Percentiles rank a stretch among this genome's conserved stretches.
Evolutionary conservation across 768 basidiomycete species (phyloP).

Genomic region (Boletus rufocinnamomeus): DNA sequence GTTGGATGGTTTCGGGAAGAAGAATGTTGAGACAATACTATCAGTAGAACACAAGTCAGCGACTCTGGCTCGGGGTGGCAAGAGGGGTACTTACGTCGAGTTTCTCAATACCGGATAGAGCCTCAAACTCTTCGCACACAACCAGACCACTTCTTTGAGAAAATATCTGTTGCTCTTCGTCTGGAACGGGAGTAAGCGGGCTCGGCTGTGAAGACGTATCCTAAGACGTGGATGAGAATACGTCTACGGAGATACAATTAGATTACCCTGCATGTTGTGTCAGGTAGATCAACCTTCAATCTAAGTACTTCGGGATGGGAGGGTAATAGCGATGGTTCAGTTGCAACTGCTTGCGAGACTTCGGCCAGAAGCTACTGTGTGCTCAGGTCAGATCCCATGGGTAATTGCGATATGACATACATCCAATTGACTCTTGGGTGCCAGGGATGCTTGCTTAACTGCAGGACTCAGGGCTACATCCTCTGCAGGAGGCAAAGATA

Average conservation of each 20-base stretch:
- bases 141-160: slow-evolving; percentile 19
- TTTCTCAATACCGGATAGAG: slow-evolving; percentile 48
- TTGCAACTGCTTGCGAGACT: slow-evolving; percentile 34
- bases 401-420: slow-evolving; percentile 23
- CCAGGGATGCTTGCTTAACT: slow-evolving; percentile 14
- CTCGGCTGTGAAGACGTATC: slow-evolving; percentile 22
- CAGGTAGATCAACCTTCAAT: slow-evolving; percentile 17
- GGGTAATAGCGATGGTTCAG: slow-evolving; percentile 28
- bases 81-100: slow-evolving; percentile 44
- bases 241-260: background rate
- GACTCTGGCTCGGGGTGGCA: background rate
- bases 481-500: background rate
- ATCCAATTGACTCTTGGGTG: slow-evolving; percentile 29
- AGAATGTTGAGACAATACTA: slow-evolving; percentile 76
- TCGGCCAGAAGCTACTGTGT: slow-evolving; percentile 28
- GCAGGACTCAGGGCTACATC: slow-evolving; percentile 13
- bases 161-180: slow-evolving; percentile 7
- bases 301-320: slow-evolving; percentile 27
- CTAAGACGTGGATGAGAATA: slow-evolving; percentile 13
- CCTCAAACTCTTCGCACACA: slow-evolving; percentile 47
- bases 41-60: slow-evolving; percentile 1
- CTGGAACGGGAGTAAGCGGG: slow-evolving; percentile 23
- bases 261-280: slow-evolving; percentile 14
- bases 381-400: slow-evolving; percentile 22
- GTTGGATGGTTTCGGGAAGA: slow-evolving; percentile 68